Base-by-base conservation (phyloP, 139 green algal species). In the Chlorella sp. region DNA sequence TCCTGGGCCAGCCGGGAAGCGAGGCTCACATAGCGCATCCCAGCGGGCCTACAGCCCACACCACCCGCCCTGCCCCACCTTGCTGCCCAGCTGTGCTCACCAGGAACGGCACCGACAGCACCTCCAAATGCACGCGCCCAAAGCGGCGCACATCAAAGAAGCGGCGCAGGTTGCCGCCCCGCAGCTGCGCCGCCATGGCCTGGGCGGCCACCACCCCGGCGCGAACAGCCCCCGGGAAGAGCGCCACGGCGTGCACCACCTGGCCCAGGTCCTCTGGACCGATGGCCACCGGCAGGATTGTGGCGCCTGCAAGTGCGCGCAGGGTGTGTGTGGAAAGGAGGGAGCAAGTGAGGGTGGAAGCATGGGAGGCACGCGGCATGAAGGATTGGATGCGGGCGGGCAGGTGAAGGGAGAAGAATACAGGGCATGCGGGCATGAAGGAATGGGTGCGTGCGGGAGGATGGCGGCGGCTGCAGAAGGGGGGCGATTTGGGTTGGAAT, bases 101-200 rank as follows among this genome's bases (percentile, higher is more conserved):
- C 82, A 86, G 57, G 34, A 57, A 86, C 16, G 82, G 82, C 60
- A 37, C 57, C 37, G 82, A 18, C 26, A 75, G 19, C 3, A 86
- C 82, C n/a, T 86, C 82, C 12, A 66, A 34, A 19, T 86, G 82
- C 60, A 86, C n/a, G 2, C 60, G 60, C 57, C 82, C 57, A 86
- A 86, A 76, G 48, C 36, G 66, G 15, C 82, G 82, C 82, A 60
- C 53, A 53, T 86, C 81, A 73, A 86, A 86, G 42, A 34, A 22
- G 30, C 28, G 9, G 53, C 30, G n/a, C 28, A 86, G 53, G 30
- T 30, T 19, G n/a, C 81, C 81, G 53, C 48, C 53, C 15, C 81
- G 81, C 81, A 86, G 81, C 81, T 86, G 40, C 40, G 30, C 42
- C 30, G 81, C 81, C 82, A 86, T 60, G 57, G 19, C n/a, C 57